phyloP scores from a whole-genome alignment of 331 rosid genomes.

The Quercus lobata region DNA sequence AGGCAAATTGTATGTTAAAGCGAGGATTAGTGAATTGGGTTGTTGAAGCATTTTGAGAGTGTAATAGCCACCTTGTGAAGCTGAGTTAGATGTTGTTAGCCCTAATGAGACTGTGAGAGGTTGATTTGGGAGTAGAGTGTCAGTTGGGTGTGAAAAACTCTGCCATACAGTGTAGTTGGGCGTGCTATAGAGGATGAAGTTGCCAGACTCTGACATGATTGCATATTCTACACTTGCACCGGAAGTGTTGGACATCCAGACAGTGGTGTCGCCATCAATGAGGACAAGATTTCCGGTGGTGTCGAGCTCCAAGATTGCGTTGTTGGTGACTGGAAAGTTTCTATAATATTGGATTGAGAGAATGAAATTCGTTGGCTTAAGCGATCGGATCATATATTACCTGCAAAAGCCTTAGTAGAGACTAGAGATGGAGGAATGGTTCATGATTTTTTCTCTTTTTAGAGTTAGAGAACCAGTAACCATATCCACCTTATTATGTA shows the following conservation, averaged over 20 bases:
- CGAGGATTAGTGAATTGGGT: conserved; percentile 68
- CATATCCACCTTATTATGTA: conserved; percentile 1
- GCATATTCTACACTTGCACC: conserved; percentile 45
- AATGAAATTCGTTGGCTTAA: conserved; percentile 38
- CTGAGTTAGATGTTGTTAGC: conserved; percentile 57
- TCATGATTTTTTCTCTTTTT: conserved; percentile 2
- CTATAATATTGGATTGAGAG: conserved; percentile 56
- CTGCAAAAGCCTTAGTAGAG: conserved; percentile 56
- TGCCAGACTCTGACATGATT: conserved; percentile 66
- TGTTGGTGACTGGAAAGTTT: conserved; percentile 57
- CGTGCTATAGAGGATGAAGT: conserved; percentile 53
- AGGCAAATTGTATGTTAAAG: conserved; percentile 67
- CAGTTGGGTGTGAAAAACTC: conserved; percentile 84
- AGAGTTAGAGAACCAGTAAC: conserved; percentile 26
- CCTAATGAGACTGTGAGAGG: conserved; percentile 73
- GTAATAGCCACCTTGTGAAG: conserved; percentile 66
- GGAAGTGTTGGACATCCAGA: conserved; percentile 79
- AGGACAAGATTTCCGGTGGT: conserved; percentile 71
- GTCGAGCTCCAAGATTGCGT: conserved; percentile 73
- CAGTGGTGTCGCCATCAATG: conserved; percentile 38
- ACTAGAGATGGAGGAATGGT: conserved; percentile 24
- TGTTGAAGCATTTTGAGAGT: conserved; percentile 69
- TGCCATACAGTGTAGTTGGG: conserved; percentile 56
- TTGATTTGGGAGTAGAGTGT: conserved; percentile 82
- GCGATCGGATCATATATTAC: conserved; percentile 27